Conservation (phyloP, 805 yeast genomes). For the Cyberlindnera samutprakarnensis region DNA sequence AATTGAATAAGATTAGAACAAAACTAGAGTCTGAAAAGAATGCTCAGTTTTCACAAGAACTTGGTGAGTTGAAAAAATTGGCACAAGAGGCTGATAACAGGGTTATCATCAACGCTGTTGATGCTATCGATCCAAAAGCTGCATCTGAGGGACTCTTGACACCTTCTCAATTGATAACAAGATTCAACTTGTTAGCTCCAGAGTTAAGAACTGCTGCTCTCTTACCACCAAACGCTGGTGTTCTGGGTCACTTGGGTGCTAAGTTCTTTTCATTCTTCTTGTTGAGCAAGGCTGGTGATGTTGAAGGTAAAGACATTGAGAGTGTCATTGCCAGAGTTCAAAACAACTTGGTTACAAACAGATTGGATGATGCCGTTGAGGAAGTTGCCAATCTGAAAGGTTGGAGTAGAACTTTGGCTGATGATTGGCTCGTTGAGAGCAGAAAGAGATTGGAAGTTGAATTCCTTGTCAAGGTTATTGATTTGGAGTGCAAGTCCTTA, state of each 20-base stretch:
- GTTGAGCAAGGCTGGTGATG: conserved; percentile 71
- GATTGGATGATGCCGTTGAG: conserved; percentile 83
- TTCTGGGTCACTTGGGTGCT: conserved; percentile 85
- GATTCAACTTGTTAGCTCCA: conserved; percentile 60
- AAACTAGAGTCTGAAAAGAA: conserved; percentile 33
- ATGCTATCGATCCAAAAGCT: conserved; percentile 37
- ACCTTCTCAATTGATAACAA: conserved; percentile 21
- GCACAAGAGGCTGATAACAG: conserved; percentile 35
- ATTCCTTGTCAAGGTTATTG: conserved; percentile 63
- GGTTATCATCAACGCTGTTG: conserved; percentile 41
- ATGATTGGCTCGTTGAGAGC: conserved; percentile 87
- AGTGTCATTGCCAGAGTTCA: conserved; percentile 82
- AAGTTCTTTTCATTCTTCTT: conserved; percentile 67
- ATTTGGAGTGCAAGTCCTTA: conserved; percentile 51
- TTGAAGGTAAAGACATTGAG: conserved; percentile 80
- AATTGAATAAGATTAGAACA: conserved; percentile 34
- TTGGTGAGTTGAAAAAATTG: conserved; percentile 21
- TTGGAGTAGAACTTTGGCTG: conserved; percentile 84
- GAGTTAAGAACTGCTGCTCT: conserved; percentile 85
- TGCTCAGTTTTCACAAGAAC: conserved; percentile 23
- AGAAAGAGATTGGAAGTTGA: conserved; percentile 86
- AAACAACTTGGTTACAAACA: conserved; percentile 63
- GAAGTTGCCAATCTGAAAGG: conserved; percentile 87
- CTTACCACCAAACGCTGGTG: conserved; percentile 92
- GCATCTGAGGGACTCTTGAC: conserved; percentile 49